Base-by-base conservation (phyloP, 2,329 filamentous ascomycete species). In the Ophiostoma tasmaniense region DNA sequence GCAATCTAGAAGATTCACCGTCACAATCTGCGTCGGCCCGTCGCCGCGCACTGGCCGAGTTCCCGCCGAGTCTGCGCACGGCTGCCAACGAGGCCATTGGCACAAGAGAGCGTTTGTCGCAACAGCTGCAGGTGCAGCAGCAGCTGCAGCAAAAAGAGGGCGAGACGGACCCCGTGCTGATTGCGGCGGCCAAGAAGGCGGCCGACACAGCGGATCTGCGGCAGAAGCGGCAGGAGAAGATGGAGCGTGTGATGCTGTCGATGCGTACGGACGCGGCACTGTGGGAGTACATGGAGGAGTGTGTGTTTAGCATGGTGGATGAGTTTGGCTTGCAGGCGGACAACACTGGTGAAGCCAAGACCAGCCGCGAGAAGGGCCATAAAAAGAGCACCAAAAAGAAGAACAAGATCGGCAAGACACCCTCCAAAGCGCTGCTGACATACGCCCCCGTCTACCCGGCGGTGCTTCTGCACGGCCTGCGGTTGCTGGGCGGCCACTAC, bases 381-480 rank as follows among this genome's bases (percentile, higher is more conserved):
- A 25, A 25, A 25, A 61, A 5, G 25, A 6, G 11, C 10, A 39
- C 13, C 37, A 4, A 14, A 39, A 39, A 39, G 13, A 35, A 67
- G 52, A 8, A 33, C 33, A 33, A 33, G 8, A 33, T 33, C 33
- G 28, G 64, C 50, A 67, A 61, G 42, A 59, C 22, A 14, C n/a
- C n/a, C 61, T 66, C 50, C 64, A 64, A 68, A 10, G 64, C 45
- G 45, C 74, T 81, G 64, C 81, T 85, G 64, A 75, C 87, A 33
- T 82, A 90, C 72, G 89, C 88, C 1, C 84, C 86, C 7, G 83
- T 90, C 20, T 92, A 90, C 74, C 84, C 89, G 1, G 79, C 83
- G 8, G 85, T 87, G 72, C 81, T 92, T 6, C 79, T 86, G 52
- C 79, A 81, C 52, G 87, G 84, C 0, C 80, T 90, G 20, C 78